Evolutionary conservation across 2,329 filamentous ascomycete species (phyloP).

Genomic region (Aspergillus latus): DNA sequence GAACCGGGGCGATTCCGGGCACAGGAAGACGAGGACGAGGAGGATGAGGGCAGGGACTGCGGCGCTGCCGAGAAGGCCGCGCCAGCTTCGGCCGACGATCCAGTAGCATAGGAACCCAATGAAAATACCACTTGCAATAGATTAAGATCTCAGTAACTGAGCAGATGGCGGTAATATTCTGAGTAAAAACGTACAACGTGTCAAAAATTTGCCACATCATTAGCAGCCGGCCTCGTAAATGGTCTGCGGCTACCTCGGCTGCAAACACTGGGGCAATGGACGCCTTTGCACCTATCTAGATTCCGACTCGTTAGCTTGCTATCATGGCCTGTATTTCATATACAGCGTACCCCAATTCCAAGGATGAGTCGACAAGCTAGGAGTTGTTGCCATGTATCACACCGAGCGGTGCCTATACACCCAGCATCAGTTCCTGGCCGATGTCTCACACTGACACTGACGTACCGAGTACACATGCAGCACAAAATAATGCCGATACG

Average conservation of each 20-base stretch:
- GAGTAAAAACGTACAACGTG: conserved; percentile 17
- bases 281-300: conserved; percentile 6
- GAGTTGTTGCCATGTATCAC: conserved; percentile 4
- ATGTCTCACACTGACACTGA: too few species aligned
- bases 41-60: conserved; percentile 51
- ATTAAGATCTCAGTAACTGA: background rate
- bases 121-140: conserved; percentile 16
- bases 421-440: background rate
- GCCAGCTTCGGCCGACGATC: conserved; percentile 40
- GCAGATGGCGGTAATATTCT: background rate
- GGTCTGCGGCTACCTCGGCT: conserved; percentile 2
- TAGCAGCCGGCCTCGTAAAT: conserved; percentile 1
- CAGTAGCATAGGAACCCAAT: conserved; percentile 17
- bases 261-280: conserved; percentile 5
- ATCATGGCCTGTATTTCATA: too few species aligned
- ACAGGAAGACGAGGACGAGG: conserved; percentile 46
- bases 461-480: conserved; percentile 18
- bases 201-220: conserved; percentile 19
- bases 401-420: conserved; percentile 20
- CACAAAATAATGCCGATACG: conserved; percentile 35
- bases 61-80: conserved; percentile 48
- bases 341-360: conserved; percentile 1
- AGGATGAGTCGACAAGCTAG: conserved; percentile 2
- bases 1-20: conserved; percentile 44
- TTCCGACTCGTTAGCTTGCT: too few species aligned